Evolutionary conservation across 129 eudicot species (phyloP).

Genomic region (Tagetes erecta): DNA sequence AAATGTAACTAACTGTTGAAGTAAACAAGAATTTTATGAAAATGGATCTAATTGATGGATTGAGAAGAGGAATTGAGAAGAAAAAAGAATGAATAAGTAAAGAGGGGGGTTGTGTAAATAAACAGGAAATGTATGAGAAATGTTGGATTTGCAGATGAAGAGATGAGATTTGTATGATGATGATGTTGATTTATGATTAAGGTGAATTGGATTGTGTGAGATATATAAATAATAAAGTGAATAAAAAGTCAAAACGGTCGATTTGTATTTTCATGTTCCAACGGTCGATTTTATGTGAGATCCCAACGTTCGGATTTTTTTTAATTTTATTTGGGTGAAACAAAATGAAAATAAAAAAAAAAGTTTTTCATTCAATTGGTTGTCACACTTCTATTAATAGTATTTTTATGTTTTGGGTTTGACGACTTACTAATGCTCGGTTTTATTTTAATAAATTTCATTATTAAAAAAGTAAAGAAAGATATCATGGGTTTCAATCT

Average conservation of each 20-base stretch:
- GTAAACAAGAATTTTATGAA: neutral
- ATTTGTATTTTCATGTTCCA: slow-evolving; percentile 16
- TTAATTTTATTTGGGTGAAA: neutral
- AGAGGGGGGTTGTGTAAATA: neutral
- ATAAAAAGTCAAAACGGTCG: slow-evolving; percentile 11
- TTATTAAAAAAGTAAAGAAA: too few species aligned
- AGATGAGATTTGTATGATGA: slow-evolving; percentile 13
- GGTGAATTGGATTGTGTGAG: slow-evolving; percentile 14
- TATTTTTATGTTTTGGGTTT: too few species aligned
- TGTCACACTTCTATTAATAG: too few species aligned
- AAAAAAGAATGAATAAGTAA: neutral
- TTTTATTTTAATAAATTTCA: too few species aligned
- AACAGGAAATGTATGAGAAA: slow-evolving; percentile 1
- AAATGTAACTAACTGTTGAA: too few species aligned
- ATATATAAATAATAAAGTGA: slow-evolving; percentile 31
- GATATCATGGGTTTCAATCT: too few species aligned
- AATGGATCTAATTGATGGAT: neutral
- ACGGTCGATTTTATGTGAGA: slow-evolving; percentile 50
- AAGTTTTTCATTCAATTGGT: too few species aligned
- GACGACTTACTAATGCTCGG: too few species aligned
- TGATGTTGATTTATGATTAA: neutral
- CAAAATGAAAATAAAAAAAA: too few species aligned
- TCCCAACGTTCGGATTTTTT: slow-evolving; percentile 48
- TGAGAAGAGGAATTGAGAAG: neutral
- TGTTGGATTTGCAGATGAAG: slow-evolving; percentile 18